Evolutionary conservation across 2,329 filamentous ascomycete species (phyloP), one percentile per base, ranked within the genome.

Genomic region (Xylariales sp.): DNA sequence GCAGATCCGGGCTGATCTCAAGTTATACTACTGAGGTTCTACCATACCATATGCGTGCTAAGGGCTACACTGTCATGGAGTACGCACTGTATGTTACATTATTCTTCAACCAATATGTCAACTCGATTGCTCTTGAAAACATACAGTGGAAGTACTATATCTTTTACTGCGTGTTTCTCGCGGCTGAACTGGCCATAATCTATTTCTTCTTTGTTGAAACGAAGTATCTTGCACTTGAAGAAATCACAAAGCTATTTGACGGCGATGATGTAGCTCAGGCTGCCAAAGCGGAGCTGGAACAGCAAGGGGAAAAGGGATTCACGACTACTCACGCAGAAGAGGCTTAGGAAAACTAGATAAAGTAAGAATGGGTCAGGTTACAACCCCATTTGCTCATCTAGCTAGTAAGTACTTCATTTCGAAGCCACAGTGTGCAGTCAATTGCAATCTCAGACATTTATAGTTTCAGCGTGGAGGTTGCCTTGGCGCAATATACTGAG

Each of bases 131-230:
- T 0, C 56, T 69, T 35, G 43, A 51, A 2, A 52, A 43, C 0
- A 57, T 68, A 8, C 48, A 42, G 0, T 69, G 64, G 63, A 63
- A 55, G 35, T 67, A 66, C 41, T 68, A 65, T 30, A 56, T 61
- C 25, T 52, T 67, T 8, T 67, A 60, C 33, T 53, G 59, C 39
- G 58, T 55, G 6, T 60, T 63, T 23, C 27, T 66, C 16, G 48
- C 46, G 2, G 38, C 54, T 4, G 49, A 61, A 11, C 35, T 65
- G 2, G 39, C 47, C 0, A 23, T 62, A n/a, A 54, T 66, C n/a
- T 69, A 58, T 43, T 61, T 67, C 42, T 51, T 61, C 11, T 59
- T 60, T 30, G 55, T 55, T 0, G 58, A 61, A 43, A 61, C 58
- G 0, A 57, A 55, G 32, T 55, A 53, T 0, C 42, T 48, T 5